phyloP scores from a whole-genome alignment of 176 grass and related monocot species.

The Poa pratensis region DNA sequence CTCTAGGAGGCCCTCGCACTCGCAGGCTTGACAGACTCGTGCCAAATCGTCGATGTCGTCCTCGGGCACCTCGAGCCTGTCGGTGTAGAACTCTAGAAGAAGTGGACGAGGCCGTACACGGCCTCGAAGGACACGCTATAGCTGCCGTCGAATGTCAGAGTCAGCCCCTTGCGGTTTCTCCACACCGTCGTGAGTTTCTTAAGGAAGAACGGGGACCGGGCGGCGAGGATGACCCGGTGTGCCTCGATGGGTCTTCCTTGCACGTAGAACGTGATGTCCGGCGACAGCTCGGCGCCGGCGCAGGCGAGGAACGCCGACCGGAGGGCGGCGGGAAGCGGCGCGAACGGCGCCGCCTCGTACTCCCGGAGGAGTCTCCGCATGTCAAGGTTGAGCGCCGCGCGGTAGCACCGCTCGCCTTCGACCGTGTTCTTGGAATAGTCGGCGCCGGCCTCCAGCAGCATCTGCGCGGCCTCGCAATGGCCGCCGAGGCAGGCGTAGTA shows the following conservation, averaged over 20 bases:
- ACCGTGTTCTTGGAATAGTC: conserved; percentile 80
- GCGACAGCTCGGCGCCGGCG: conserved; percentile 30
- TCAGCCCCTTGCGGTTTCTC: conserved; percentile 20
- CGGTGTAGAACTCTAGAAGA: conserved; percentile 95
- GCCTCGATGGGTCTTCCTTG: conserved; percentile 75
- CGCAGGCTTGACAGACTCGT: too few relatives aligned
- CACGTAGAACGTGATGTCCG: conserved; percentile 78
- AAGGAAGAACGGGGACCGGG: conserved; percentile 71
- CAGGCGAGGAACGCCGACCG: conserved; percentile 56
- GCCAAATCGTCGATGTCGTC: too few relatives aligned
- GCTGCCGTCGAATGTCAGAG: conserved; percentile 58
- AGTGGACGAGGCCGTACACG: conserved; percentile 80
- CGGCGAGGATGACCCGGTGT: conserved; percentile 71
- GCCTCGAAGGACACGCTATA: conserved; percentile 77
- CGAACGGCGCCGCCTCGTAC: conserved; percentile 67
- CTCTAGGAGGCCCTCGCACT: too few relatives aligned
- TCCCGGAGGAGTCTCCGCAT: conserved; percentile 64
- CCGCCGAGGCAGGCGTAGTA: conserved; percentile 83
- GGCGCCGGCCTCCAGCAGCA: conserved; percentile 86
- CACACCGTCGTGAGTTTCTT: conserved; percentile 70
- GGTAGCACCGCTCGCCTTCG: conserved; percentile 81
- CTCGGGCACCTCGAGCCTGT: conserved; percentile 72
- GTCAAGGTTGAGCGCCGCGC: conserved; percentile 73
- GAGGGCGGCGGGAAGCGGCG: conserved; percentile 64
- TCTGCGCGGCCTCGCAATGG: conserved; percentile 72